A percentile compares a stretch with the other conserved stretches of the same genome.
Evolutionary conservation across 1,284 basidiomycete species (phyloP).

Genomic region (Marasmius tenuissimus): DNA sequence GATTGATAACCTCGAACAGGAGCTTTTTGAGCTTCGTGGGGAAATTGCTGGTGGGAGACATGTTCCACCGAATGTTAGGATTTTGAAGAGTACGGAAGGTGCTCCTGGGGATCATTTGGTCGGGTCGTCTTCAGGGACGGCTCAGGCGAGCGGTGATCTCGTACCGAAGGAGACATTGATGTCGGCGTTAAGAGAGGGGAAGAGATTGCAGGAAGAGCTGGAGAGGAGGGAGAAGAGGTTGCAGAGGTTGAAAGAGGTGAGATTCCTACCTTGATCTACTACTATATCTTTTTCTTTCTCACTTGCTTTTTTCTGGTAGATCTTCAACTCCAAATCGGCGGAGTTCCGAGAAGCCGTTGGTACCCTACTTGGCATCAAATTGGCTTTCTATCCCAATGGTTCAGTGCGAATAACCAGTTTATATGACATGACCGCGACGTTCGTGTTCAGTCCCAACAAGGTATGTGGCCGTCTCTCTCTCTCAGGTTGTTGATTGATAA

Average conservation of each 20-base stretch:
- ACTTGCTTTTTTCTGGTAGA: constrained; percentile 31
- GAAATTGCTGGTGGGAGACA: constrained; percentile 79
- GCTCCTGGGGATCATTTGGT: neutral
- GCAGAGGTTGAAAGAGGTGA: constrained; percentile 68
- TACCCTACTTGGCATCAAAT: constrained; percentile 80
- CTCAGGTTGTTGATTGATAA: neutral
- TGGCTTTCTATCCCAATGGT: constrained; percentile 83
- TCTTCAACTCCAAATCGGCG: constrained; percentile 72
- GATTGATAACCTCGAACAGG: constrained; percentile 67
- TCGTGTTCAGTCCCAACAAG: constrained; percentile 64
- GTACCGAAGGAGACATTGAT: constrained; percentile 5
- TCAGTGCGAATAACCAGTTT: constrained; percentile 82
- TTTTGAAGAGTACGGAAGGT: constrained; percentile 39
- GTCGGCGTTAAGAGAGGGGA: constrained; percentile 13
- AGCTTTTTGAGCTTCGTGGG: constrained; percentile 71
- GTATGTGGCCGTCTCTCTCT: neutral
- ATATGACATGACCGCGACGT: constrained; percentile 70
- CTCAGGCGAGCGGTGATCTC: neutral
- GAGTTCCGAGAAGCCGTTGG: constrained; percentile 84
- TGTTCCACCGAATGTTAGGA: constrained; percentile 68
- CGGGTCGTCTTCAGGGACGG: neutral
- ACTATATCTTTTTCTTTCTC: neutral
- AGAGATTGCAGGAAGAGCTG: constrained; percentile 47
- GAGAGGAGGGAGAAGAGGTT: constrained; percentile 77
- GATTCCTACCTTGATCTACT: constrained; percentile 5